Evolutionary conservation across 176 grass and related monocot species (phyloP), one percentile per base, ranked within the genome.

Genomic region (Lolium perenne): DNA sequence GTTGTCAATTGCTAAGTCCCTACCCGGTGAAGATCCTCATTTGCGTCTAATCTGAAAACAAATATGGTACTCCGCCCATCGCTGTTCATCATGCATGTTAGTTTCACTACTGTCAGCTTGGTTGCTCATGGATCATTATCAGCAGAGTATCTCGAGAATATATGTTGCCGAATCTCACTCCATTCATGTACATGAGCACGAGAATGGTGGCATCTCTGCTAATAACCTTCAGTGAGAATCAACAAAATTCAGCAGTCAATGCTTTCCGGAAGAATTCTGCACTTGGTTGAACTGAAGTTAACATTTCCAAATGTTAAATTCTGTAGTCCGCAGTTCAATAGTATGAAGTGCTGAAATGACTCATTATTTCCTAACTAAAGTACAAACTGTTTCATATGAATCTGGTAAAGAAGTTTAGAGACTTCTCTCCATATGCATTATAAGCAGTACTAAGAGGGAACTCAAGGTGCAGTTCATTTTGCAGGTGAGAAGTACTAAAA

Each of bases 31-130:
- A 51, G 18, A 76, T 77, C 62, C 62, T 32, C 25, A 51, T 21
- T 74, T 6, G 11, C 10, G 23, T 45, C 80, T 87, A 82, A n/a
- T 71, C 49, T 77, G n/a, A 65, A 76, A 86, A 83, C 56, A 77
- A 46, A 53, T 48, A 71, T 15, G 18, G 47, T 74, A 38, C 47
- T 87, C 18, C 45, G 23, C 66, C 66, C 66, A 58, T 55, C 38
- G 49, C 48, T 69, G 49, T 81, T 85, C 60, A 58, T 15, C 64
- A 7, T 26, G 76, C 55, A 21, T 12, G 69, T 73, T 56, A 76
- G 45, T 74, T 76, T 83, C 58, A 32, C 80, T 85, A 86, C 38
- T 73, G 73, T 83, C 45, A 83, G 56, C 82, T 32, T 82, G 65
- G 11, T 26, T 62, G 51, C 23, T 35, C 72, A 53, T 59, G 49